Conservation (phyloP, 805 yeast species). For the Saccharomycopsis fibuligera region DNA sequence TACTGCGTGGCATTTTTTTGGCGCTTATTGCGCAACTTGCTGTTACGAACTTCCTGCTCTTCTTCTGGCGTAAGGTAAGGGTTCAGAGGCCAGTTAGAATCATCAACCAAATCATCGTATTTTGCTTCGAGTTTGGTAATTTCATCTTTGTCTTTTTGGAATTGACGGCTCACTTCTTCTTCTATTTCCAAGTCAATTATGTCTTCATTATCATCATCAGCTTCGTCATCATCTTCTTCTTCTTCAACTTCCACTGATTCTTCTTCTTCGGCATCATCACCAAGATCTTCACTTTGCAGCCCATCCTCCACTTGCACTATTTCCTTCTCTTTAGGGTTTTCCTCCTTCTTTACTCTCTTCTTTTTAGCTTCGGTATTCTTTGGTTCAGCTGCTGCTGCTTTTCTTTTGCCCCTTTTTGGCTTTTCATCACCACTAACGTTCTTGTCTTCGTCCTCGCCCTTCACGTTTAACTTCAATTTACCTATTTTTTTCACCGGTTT, state of each 20-base stretch:
- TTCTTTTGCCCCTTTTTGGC: conserved; percentile 18
- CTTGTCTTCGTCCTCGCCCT: conserved; percentile 1
- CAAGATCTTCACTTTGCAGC: conserved; percentile 14
- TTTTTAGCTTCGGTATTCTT: conserved; percentile 17
- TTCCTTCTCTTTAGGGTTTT: conserved; percentile 9
- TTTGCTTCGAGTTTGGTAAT: conserved; percentile 4
- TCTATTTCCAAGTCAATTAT: conserved; percentile 17
- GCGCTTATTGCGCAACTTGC: not conserved
- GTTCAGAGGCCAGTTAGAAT: conserved; percentile 1
- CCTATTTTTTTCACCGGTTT: not conserved
- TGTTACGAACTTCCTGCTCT: not conserved
- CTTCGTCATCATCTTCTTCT: conserved; percentile 12
- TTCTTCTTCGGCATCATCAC: conserved; percentile 18
- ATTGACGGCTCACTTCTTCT: not conserved
- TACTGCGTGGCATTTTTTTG: not conserved
- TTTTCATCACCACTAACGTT: conserved; percentile 17
- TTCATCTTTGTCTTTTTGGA: conserved; percentile 11
- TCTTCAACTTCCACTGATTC: conserved; percentile 7
- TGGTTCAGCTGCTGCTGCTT: conserved; percentile 19
- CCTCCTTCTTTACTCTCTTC: conserved; percentile 10
- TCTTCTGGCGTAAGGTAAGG: too few relatives aligned
- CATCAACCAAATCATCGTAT: conserved; percentile 1
- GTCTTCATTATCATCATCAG: conserved; percentile 23
- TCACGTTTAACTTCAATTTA: not conserved
- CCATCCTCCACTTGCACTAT: conserved; percentile 3